These are phyloP conservation scores for Pseudogymnoascus pannorum DNA, from an alignment of 2,329 filamentous ascomycete species.

Conservation along the genomic window DNA sequence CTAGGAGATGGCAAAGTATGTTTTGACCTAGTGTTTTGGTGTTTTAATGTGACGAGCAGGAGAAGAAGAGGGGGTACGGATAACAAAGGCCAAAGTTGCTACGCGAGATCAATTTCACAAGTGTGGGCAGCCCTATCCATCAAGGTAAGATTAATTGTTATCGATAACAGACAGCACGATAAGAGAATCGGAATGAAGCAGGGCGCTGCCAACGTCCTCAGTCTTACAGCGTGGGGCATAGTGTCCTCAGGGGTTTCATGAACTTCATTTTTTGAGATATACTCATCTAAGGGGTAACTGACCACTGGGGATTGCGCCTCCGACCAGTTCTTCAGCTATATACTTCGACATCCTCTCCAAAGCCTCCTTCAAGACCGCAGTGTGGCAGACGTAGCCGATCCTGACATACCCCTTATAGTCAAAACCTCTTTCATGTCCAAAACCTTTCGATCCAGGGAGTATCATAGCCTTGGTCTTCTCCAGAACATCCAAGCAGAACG, in stretches of 20 bases:
- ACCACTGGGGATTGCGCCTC: background rate
- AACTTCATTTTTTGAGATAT: background rate
- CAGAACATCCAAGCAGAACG: constrained; percentile 62
- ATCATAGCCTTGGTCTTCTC: constrained; percentile 66
- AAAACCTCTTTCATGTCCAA: constrained; percentile 47
- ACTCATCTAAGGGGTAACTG: background rate
- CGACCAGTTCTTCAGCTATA: constrained; percentile 18
- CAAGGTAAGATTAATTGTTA: constrained; percentile 7
- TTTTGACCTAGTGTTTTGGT: no score
- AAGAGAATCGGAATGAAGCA: background rate
- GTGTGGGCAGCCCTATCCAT: background rate
- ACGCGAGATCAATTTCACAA: constrained; percentile 4
- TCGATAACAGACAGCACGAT: constrained; percentile 4
- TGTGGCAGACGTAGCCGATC: constrained; percentile 69
- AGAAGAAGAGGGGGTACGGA: no score
- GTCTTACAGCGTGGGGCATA: background rate
- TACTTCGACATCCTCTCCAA: constrained; percentile 38
- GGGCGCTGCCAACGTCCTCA: background rate
- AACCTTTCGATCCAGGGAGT: constrained; percentile 65
- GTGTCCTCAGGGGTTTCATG: background rate
- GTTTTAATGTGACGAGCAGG: background rate
- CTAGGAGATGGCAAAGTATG: no score
- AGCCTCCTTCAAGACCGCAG: constrained; percentile 59
- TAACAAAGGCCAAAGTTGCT: constrained; percentile 4
- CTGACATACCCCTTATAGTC: constrained; percentile 71